Base-by-base conservation (phyloP, 768 basidiomycete species). In the Pulveroboletus sp. region DNA sequence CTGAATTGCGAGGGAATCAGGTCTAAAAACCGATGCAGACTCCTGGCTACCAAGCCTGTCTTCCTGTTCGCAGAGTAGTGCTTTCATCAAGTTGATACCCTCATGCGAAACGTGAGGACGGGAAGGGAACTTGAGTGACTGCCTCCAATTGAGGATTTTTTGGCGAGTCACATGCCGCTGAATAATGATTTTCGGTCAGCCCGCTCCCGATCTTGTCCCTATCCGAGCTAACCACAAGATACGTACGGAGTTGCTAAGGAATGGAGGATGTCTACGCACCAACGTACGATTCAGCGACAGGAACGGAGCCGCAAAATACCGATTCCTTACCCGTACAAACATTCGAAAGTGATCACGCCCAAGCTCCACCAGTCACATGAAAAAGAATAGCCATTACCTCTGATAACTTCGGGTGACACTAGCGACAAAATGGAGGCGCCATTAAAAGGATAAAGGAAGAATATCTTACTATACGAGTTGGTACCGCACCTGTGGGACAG, bases 321-420 rank as follows among this genome's bases (percentile, higher is more conserved):
- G 56, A 64, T 51, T 43, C 75, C 83, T 56, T 66, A 90, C 87
- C 89, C 90, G 61, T 93, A 94, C 67, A 96, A 74, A 65, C 90
- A 93, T 68, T 97, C 93, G 62, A 86, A 97, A 84, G 93, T 89
- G 66, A 99, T 97, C 47, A 96, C 88, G 12, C 93, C 94, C 39
- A 97, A 79, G 71, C 89, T 92, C 95, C 95, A 99, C 93, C 93
- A 98, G 64, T 98, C 95, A 65, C 93, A 95, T 30, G 86, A 89
- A 70, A 89, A 94, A 32, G 86, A 83, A 69, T 98, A 97, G 22
- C 93, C 94, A 63, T 90, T 87, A 19, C 89, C 88, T 58, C 89
- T 81, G 63, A 93, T 90, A 39, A 92, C 90, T 67, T 92, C 89
- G 36, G 89, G 90, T 9, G 88, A 90, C 89, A 91, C 90, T 92